Conservation (phyloP, 164 flowering plant species). For the Annona cherimola region DNA sequence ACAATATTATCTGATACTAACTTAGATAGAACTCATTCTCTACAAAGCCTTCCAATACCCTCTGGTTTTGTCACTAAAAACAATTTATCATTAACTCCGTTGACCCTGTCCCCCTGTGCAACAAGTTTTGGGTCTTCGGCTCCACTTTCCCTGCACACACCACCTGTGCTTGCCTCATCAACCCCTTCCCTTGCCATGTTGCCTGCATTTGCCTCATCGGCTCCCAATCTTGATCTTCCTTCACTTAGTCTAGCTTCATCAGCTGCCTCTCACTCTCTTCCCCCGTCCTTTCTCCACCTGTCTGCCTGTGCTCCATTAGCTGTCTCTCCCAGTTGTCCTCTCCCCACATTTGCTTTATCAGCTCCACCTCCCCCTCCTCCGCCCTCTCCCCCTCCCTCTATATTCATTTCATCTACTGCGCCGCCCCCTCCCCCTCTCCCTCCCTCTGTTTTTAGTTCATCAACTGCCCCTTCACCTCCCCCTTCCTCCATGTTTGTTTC, state of each 20-base stretch:
- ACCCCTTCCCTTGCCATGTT: slow-evolving; percentile 19
- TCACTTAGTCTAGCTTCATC: background rate
- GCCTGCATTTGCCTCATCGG: slow-evolving; percentile 6
- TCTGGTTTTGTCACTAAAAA: background rate
- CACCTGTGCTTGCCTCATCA: slow-evolving; percentile 23
- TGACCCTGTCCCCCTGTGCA: background rate
- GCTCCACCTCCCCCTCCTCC: slow-evolving; percentile 5
- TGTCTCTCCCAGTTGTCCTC: slow-evolving; percentile 11
- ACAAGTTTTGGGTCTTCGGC: slow-evolving; percentile 28
- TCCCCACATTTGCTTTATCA: background rate
- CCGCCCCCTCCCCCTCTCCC: slow-evolving; percentile 7
- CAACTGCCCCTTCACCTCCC: slow-evolving; percentile 36
- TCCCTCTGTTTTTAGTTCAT: slow-evolving; percentile 20
- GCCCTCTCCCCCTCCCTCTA: slow-evolving; percentile 7
- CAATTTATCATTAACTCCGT: background rate
- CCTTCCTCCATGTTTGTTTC: slow-evolving; percentile 24
- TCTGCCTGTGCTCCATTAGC: no score
- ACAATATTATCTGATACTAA: background rate
- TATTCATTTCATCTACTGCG: background rate
- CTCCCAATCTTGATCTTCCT: background rate
- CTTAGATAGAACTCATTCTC: slow-evolving; percentile 11
- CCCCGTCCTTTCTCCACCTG: no score
- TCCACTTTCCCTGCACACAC: slow-evolving; percentile 31
- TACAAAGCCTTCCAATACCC: background rate
- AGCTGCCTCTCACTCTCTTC: no score